phyloP scores from a whole-genome alignment of 345 rosid species.

The Toxicodendron radicans region DNA sequence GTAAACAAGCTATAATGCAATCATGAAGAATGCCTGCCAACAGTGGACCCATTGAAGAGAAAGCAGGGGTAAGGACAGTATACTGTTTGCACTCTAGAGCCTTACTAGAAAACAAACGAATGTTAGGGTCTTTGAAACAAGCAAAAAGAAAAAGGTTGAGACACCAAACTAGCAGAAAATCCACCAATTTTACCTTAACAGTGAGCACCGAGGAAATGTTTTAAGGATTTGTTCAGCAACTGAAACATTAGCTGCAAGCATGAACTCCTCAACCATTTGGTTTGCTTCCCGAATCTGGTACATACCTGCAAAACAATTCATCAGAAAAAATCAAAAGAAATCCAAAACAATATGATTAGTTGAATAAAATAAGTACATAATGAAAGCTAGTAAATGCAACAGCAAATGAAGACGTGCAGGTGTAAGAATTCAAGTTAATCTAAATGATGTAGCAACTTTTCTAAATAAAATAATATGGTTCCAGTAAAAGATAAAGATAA shows the following conservation, averaged over 20 bases:
- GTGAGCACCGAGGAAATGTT: conserved; percentile 66
- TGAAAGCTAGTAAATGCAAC: not conserved
- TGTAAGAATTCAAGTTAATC: too few species aligned
- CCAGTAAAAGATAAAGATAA: too few species aligned
- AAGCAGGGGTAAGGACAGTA: not conserved
- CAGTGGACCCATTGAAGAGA: not conserved
- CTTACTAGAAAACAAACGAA: not conserved
- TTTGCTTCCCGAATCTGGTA: conserved; percentile 99
- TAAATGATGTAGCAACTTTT: too few species aligned
- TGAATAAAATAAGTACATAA: not conserved
- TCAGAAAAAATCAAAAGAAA: conserved; percentile 13
- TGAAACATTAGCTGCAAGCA: conserved; percentile 99
- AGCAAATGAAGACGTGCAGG: too few species aligned
- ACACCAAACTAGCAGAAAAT: conserved; percentile 4
- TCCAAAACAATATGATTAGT: not conserved
- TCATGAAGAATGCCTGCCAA: not conserved
- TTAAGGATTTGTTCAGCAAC: conserved; percentile 87
- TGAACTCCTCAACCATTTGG: conserved; percentile 99
- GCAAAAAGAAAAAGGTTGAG: not conserved
- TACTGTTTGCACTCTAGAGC: not conserved
- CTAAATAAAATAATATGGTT: too few species aligned
- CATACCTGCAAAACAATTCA: conserved; percentile 63
- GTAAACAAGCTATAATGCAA: not conserved
- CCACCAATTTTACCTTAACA: conserved; percentile 56
- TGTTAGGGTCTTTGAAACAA: not conserved